Percentiles rank a stretch among this genome's conserved stretches.
These are phyloP conservation scores for Chlorella sorokiniana DNA, from an alignment of 139 green algal genomes.

Conservation along the genomic window DNA sequence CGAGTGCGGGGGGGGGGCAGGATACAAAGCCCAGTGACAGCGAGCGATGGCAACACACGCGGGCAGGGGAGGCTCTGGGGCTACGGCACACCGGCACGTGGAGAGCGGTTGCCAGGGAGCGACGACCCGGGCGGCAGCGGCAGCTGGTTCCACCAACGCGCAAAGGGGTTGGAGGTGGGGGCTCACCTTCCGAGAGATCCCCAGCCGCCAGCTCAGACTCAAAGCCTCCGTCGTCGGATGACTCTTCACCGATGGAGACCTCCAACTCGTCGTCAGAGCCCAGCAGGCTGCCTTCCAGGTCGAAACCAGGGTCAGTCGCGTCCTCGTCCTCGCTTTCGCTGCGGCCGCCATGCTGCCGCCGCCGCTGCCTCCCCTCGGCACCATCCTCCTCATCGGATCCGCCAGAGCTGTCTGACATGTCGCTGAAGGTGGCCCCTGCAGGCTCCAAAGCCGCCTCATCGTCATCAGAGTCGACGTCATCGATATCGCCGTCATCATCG, in stretches of 20 bases:
- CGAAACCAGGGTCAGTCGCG: no score
- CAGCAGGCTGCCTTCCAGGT: no score
- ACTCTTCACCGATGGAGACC: not conserved
- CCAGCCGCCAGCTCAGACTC: constrained; percentile 1
- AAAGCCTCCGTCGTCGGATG: constrained; percentile 19
- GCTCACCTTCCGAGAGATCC: constrained; percentile 6
- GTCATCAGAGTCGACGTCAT: not conserved
- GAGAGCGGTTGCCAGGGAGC: no score
- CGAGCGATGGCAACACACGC: not conserved
- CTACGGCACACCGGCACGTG: not conserved
- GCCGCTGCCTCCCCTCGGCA: not conserved
- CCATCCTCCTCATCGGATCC: not conserved
- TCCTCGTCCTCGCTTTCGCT: not conserved
- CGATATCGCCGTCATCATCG: not conserved
- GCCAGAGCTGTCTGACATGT: not conserved
- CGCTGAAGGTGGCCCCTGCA: not conserved
- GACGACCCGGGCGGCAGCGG: not conserved
- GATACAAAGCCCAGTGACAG: no score
- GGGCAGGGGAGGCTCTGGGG: not conserved
- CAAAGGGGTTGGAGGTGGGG: no score
- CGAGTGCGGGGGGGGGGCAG: no score
- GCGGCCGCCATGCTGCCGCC: not conserved
- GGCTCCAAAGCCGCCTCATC: not conserved
- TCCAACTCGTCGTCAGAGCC: not conserved
- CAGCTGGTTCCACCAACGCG: not conserved